Evolutionary conservation across 495 filamentous ascomycete genomes (phyloP), one percentile per base, ranked within the genome.

Genomic region (Talaromyces ruber): DNA sequence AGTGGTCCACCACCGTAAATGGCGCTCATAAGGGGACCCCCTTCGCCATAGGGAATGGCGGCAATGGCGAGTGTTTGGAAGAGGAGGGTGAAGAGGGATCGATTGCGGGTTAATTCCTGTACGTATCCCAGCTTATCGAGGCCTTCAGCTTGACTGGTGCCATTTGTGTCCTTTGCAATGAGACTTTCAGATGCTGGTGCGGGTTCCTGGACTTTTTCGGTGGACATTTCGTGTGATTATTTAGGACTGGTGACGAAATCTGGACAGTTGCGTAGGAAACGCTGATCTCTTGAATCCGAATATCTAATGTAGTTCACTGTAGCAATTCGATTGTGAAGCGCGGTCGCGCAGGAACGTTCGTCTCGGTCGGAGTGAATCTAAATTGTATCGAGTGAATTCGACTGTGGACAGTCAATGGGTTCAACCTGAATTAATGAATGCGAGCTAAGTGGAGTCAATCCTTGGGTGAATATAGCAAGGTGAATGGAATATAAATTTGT

Each of bases 11-110:
- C 74, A 45, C 76, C 76, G 47, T 79, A 77, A 62, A 79, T 73
- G 51, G 75, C 72, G 30, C 66, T 72, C 52, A 80, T 70, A 0
- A 82, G 64, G 1, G 79, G 70, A 25, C 74, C 71, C 16, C 79
- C 78, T 63, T 80, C 78, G 14, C 77, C 78, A 53, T 73, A 81
- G 28, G 79, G 79, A 29, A 80, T 78, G 34, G 76, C 77, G 7
- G 72, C 73, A 12, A 78, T 76, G 34, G 74, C 72, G 8, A 78
- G 66, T 1, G 70, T 66, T 67, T 69, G 67, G 64, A 75, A 76
- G 29, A 76, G 66, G 0, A 77, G 71, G 0, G 73, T 77, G 56
- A 71, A 37, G 16, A 73, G 61, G 6, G 72, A 75, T 24, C 75
- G 69, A 22, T 77, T 79, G 21, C 76, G 74, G 6, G 61, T 68